Base-by-base conservation (phyloP, 352 stramenopile species). In the Globisporangium emineosum region DNA sequence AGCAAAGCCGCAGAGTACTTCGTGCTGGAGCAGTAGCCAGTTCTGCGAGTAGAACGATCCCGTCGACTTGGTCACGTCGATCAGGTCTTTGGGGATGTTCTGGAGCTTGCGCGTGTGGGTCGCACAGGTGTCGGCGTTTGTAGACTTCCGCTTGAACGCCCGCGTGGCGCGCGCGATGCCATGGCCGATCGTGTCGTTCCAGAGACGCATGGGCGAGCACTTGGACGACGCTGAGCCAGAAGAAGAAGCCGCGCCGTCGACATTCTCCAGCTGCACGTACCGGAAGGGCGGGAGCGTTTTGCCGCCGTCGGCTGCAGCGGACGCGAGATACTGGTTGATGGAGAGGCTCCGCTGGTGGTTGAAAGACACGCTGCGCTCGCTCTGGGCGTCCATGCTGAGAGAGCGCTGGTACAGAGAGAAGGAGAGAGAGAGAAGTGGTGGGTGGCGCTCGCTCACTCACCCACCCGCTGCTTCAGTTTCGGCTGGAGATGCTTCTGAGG, bases 1-100 rank as follows among this genome's bases (percentile, higher is more conserved):
- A 1, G 93, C 89, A 8, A 98, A 63, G 21, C 95, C 95, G 21
- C 89, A 90, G 50, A 97, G 78, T 45, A 97, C 71, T 56, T 97
- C 90, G 2, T 69, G 74, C 64, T 89, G 81, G 15, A 92, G 74
- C 9, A 82, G 50, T 23, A 80, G 54, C 21, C 76, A 52, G 50
- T 91, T 82, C 50, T 79, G 68, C 47, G 60, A 64, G 64, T 94
- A 94, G 65, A 88, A 91, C 4, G 37, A 55, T 8, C 71, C 65
- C 2, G 72, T 75, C n/a, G 62, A 29, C 33, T 70, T 64, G 1
- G 77, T 62, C 21, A 81, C 70, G 0, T 27, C 37, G 0, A 64
- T 59, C 2, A 89, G 23, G 35, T 76, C 75, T 17, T 59, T 55
- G 0, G 69, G 64, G 12, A 66, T 32, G 17, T 60, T 29, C 27